Conservation (phyloP, 805 yeast species). For the Kuraishia floccosa region DNA sequence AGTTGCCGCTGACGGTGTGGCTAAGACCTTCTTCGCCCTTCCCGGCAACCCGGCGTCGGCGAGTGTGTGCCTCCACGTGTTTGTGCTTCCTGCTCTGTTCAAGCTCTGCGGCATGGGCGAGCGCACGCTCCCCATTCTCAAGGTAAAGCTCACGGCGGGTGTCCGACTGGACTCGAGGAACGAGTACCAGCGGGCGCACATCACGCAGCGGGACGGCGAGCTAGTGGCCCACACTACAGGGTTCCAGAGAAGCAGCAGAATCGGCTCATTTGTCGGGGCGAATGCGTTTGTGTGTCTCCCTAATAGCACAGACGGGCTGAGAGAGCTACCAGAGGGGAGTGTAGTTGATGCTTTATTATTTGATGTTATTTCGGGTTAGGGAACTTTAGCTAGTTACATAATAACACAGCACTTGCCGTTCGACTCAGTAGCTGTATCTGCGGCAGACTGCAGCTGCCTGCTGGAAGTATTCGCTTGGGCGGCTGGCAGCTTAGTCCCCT, state of each 20-base stretch:
- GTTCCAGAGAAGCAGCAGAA: constrained; percentile 36
- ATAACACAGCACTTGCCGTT: too few species aligned
- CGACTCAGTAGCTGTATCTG: too few species aligned
- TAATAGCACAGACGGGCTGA: constrained; percentile 7
- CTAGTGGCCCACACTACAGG: constrained; percentile 33
- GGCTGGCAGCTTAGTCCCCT: too few species aligned
- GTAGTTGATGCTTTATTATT: constrained; percentile 16
- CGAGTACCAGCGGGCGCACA: constrained; percentile 35
- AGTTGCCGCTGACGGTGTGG: constrained; percentile 19
- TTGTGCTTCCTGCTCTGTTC: constrained; percentile 33
- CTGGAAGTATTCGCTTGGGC: too few species aligned
- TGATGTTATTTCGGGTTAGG: constrained; percentile 8
- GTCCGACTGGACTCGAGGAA: constrained; percentile 34
- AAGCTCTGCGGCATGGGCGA: constrained; percentile 20
- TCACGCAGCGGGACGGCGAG: constrained; percentile 15
- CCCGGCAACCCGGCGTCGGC: constrained; percentile 53
- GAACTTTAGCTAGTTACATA: too few species aligned
- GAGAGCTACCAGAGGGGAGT: constrained; percentile 9
- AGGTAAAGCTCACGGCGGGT: constrained; percentile 19
- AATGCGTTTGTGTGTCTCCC: constrained; percentile 35
- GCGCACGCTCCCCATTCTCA: constrained; percentile 17
- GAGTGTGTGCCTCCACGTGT: constrained; percentile 31
- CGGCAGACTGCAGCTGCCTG: too few species aligned
- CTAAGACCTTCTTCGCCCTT: constrained; percentile 30
- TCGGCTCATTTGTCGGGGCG: constrained; percentile 34